These are phyloP conservation scores for Silene conica DNA, from an alignment of 148 eudicot genomes.

Conservation along the genomic window DNA sequence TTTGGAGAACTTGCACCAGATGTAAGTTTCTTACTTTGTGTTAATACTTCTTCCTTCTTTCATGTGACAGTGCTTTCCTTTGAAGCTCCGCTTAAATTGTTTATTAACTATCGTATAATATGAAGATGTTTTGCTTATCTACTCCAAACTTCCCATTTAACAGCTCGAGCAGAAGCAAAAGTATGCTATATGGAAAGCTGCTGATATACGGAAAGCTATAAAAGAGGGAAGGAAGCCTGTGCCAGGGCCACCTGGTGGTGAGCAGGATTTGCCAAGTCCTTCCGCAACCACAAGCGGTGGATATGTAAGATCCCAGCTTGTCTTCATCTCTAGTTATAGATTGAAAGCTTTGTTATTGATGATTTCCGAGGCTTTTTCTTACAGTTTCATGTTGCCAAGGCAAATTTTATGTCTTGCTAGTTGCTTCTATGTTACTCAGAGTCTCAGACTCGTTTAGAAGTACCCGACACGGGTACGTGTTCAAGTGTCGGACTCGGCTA, in stretches of 20 bases:
- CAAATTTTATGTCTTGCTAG: not conserved
- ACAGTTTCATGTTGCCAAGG: not conserved
- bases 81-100: not conserved
- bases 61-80: not conserved
- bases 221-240: slow-evolving; percentile 95
- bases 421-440: no score
- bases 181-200: slow-evolving; percentile 98
- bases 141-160: slow-evolving; percentile 1
- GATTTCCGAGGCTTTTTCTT: slow-evolving; percentile 2
- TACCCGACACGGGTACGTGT: no score
- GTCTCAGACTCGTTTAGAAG: no score
- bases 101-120: not conserved
- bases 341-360: not conserved
- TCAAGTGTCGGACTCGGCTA: no score
- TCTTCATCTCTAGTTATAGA: not conserved
- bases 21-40: slow-evolving; percentile 45
- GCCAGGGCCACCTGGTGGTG: slow-evolving; percentile 96
- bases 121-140: not conserved
- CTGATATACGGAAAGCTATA: slow-evolving; percentile 91
- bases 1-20: slow-evolving; percentile 82
- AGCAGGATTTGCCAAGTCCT: slow-evolving; percentile 44
- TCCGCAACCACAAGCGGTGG: slow-evolving; percentile 45
- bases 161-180: slow-evolving; percentile 98
- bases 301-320: slow-evolving; percentile 46
- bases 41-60: not conserved